Percentiles rank a stretch among this genome's conserved stretches.
Evolutionary conservation across 805 yeast species (phyloP).

Genomic region (Clavispora vitiphila): DNA sequence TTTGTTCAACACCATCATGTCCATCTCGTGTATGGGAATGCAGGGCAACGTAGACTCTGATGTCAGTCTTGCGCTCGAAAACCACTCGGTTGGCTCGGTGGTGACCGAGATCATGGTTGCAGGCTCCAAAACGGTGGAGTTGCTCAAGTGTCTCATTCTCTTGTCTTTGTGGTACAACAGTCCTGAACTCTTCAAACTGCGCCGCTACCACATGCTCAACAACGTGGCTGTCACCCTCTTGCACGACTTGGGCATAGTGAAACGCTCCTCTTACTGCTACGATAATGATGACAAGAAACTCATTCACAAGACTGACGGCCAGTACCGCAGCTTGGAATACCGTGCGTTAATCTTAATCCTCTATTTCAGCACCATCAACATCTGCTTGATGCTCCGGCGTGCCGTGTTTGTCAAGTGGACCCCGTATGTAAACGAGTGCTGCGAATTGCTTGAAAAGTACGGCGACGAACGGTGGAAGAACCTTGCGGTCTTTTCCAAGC

Average conservation of each 20-base stretch:
- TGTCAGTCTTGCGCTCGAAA: slow-evolving; percentile 45
- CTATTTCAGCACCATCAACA: slow-evolving; percentile 58
- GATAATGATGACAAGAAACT: slow-evolving; percentile 8
- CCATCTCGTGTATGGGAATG: slow-evolving; percentile 48
- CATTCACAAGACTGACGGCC: slow-evolving; percentile 11
- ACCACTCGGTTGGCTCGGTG: slow-evolving; percentile 46
- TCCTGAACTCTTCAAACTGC: slow-evolving; percentile 74
- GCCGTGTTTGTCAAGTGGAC: slow-evolving; percentile 61
- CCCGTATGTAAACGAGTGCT: slow-evolving; percentile 59
- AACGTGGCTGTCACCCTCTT: slow-evolving; percentile 61
- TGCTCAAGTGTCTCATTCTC: slow-evolving; percentile 57
- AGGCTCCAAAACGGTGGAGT: slow-evolving; percentile 67
- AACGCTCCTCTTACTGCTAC: slow-evolving; percentile 32
- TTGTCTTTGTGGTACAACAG: slow-evolving; percentile 77
- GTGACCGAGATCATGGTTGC: slow-evolving; percentile 58
- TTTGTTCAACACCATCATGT: slow-evolving; percentile 60
- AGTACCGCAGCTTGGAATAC: slow-evolving; percentile 36
- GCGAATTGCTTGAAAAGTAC: slow-evolving; percentile 39
- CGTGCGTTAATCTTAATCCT: slow-evolving; percentile 51
- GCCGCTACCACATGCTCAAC: slow-evolving; percentile 69
- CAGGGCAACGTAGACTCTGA: slow-evolving; percentile 30
- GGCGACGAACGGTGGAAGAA: slow-evolving; percentile 29
- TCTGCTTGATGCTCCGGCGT: slow-evolving; percentile 62
- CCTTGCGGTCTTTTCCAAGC: slow-evolving; percentile 53
- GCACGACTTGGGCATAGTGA: slow-evolving; percentile 71